phyloP scores from a whole-genome alignment of 208 protist genomes.

The Novymonas esmeraldas region DNA sequence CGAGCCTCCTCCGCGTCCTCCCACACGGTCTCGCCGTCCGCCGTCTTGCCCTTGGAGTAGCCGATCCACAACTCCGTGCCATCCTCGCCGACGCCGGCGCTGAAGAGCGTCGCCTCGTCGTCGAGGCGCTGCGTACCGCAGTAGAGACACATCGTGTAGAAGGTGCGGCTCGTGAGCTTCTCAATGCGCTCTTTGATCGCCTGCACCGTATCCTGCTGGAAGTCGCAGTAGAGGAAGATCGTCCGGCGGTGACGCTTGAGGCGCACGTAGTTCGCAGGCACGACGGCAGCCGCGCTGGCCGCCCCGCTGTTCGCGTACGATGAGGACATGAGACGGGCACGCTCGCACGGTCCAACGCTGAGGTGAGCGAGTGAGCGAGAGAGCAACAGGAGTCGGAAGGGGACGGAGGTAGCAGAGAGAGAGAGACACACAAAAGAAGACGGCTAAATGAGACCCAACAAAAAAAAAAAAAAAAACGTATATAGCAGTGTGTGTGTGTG shows the following conservation, averaged over 20 bases:
- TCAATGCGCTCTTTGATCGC: constrained; percentile 90
- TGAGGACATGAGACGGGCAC: constrained; percentile 15
- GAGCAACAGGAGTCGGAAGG: too few relatives aligned
- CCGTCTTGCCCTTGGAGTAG: constrained; percentile 66
- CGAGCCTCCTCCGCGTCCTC: constrained; percentile 80
- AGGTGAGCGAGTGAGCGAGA: not conserved
- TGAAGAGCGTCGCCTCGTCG: constrained; percentile 77
- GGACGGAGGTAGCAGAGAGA: too few relatives aligned
- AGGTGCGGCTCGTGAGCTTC: constrained; percentile 79
- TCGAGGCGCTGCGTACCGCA: constrained; percentile 78
- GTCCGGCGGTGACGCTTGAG: constrained; percentile 79
- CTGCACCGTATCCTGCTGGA: constrained; percentile 90
- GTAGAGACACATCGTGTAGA: constrained; percentile 82
- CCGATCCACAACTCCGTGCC: constrained; percentile 84
- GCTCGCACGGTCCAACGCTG: not conserved
- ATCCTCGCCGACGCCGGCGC: constrained; percentile 78
- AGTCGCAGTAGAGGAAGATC: constrained; percentile 91
- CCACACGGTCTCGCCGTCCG: constrained; percentile 70
- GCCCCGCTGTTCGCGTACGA: constrained; percentile 21
- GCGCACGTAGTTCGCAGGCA: constrained; percentile 77
- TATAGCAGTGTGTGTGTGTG: too few relatives aligned
- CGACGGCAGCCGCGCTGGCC: constrained; percentile 7
- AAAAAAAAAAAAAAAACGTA: too few relatives aligned
- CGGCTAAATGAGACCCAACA: too few relatives aligned
- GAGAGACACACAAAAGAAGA: too few relatives aligned